phyloP scores from a whole-genome alignment of 208 protist species.

The Acanthamoeba triangularis region DNA sequence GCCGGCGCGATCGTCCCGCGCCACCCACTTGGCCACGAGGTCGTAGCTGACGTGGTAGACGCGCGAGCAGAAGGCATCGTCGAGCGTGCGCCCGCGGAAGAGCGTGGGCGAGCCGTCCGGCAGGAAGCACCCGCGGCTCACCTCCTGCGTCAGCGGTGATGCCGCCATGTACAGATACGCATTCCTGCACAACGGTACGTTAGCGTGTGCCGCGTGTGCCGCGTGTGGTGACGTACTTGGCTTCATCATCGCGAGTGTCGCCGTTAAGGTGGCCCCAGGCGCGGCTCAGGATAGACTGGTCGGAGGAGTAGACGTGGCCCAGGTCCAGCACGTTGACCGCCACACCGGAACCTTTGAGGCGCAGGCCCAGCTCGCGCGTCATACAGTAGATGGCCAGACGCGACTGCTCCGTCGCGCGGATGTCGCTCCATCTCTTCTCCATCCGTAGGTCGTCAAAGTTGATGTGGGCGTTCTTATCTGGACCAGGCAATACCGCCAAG shows the following conservation, averaged over 20 bases:
- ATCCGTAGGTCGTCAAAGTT: neutral
- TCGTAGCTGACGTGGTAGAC: neutral
- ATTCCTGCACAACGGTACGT: too few relatives aligned
- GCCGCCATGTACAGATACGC: slow-evolving; percentile 2
- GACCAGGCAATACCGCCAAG: neutral
- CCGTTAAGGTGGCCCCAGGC: neutral
- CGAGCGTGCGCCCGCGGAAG: neutral
- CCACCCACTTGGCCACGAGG: neutral
- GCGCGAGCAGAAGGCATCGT: neutral
- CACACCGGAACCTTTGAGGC: neutral
- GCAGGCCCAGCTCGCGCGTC: slow-evolving; percentile 18
- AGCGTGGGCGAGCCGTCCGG: neutral
- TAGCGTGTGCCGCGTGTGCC: neutral
- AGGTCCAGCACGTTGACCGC: slow-evolving; percentile 6
- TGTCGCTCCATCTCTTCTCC: neutral
- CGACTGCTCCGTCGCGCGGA: neutral
- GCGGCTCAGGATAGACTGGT: neutral
- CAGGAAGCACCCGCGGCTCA: slow-evolving; percentile 14
- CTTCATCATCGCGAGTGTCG: neutral
- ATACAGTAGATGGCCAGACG: slow-evolving; percentile 10
- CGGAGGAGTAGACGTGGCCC: neutral
- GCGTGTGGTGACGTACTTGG: neutral
- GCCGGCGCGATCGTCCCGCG: neutral
- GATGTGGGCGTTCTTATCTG: neutral
- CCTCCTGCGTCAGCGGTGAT: slow-evolving; percentile 24